phyloP scores from a whole-genome alignment of 1,284 basidiomycete species.

The Apiotrichum brassicae region DNA sequence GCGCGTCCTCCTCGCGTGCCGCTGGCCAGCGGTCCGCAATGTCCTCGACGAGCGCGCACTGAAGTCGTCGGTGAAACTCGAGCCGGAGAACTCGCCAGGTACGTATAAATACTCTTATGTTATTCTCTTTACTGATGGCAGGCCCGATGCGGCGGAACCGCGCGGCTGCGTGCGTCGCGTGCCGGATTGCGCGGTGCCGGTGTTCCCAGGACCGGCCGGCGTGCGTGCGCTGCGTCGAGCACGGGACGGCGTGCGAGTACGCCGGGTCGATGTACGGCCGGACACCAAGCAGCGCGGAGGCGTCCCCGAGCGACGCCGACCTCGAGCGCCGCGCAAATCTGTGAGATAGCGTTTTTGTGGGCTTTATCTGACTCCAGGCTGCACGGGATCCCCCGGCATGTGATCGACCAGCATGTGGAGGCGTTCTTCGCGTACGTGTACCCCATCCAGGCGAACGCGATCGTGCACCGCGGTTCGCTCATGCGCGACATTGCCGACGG shows the following conservation, averaged over 20 bases:
- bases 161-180: constrained; percentile 3
- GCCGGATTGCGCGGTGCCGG: constrained; percentile 6
- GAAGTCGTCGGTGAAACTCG: not conserved
- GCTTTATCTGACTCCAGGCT: too few relatives aligned
- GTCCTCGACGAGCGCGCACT: constrained; percentile 12
- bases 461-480: constrained; percentile 18
- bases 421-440: constrained; percentile 20
- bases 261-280: not conserved
- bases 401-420: constrained; percentile 19
- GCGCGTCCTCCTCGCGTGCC: constrained; percentile 16
- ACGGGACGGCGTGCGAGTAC: constrained; percentile 12
- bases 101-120: too few relatives aligned
- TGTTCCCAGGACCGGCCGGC: constrained; percentile 15
- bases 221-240: constrained; percentile 10
- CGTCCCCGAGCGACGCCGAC: constrained; percentile 8
- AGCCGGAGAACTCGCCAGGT: not conserved
- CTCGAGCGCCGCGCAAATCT: not conserved
- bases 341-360: too few relatives aligned
- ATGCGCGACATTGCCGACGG: constrained; percentile 14
- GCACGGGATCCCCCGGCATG: constrained; percentile 9
- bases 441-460: constrained; percentile 17
- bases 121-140: too few relatives aligned
- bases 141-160: constrained; percentile 15
- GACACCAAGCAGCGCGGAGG: constrained; percentile 12
- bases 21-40: constrained; percentile 18